Percentiles rank a stretch among this genome's conserved stretches.
Evolutionary conservation across 225 moss, liverwort and hornwort genomes (phyloP).

Genomic region (Takakia lepidozioides): DNA sequence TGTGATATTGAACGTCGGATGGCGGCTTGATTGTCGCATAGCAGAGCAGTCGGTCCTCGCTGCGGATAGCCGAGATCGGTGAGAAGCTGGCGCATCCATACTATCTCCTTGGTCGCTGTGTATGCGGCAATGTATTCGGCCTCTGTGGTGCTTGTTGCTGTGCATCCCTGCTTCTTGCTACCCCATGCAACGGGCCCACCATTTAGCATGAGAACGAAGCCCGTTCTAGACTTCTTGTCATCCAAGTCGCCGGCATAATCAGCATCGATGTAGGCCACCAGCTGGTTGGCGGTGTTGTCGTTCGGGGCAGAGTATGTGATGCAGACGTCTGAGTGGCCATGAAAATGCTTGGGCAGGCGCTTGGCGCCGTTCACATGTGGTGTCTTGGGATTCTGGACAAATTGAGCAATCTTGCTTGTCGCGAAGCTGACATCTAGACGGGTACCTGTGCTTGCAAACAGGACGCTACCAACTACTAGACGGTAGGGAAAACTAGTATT

Average conservation of each 20-base stretch:
- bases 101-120: too few species aligned
- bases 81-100: too few species aligned
- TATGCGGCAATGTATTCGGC: background rate
- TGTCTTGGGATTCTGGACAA: too few species aligned
- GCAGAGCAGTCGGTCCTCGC: too few species aligned
- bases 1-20: too few species aligned
- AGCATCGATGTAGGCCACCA: background rate
- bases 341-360: background rate
- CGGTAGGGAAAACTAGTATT: too few species aligned
- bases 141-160: background rate
- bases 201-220: background rate
- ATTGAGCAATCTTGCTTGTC: background rate
- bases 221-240: background rate
- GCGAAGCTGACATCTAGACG: background rate
- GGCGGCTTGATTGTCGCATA: too few species aligned
- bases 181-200: background rate
- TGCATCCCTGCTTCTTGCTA: background rate
- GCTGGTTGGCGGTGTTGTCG: background rate
- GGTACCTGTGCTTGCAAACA: too few species aligned
- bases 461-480: too few species aligned
- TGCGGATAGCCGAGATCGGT: too few species aligned
- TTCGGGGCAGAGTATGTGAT: background rate
- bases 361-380: background rate
- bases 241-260: background rate
- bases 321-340: too few species aligned